A percentile compares a stretch with the other conserved stretches of the same genome.
phyloP scores from a whole-genome alignment of 345 rosid genomes.

The Boechera divaricarpa region DNA sequence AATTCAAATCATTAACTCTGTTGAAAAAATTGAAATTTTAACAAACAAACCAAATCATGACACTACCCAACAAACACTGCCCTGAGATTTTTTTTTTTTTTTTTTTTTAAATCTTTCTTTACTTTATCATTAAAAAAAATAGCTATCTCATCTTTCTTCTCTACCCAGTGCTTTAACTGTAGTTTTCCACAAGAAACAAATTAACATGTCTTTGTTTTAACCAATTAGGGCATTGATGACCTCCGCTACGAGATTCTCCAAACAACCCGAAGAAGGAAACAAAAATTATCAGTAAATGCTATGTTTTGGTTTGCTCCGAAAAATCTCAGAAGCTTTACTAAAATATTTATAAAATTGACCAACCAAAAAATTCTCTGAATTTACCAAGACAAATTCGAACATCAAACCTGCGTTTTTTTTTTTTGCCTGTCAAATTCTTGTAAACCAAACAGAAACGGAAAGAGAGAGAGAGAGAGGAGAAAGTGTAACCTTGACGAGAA shows the following conservation, averaged over 20 bases:
- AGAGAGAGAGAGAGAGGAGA: background rate
- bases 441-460: constrained; percentile 33
- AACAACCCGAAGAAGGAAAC: constrained; percentile 24
- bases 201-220: constrained; percentile 18
- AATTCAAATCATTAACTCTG: constrained; percentile 48
- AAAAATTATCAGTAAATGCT: background rate
- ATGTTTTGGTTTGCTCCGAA: constrained; percentile 19
- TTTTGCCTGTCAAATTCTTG: constrained; percentile 25
- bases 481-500: constrained; percentile 50
- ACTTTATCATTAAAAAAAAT: constrained; percentile 33
- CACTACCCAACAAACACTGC: constrained; percentile 48
- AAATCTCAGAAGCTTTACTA: constrained; percentile 27
- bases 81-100: constrained; percentile 33
- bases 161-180: constrained; percentile 44
- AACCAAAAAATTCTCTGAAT: background rate
- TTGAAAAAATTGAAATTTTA: constrained; percentile 31
- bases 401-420: background rate
- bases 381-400: background rate
- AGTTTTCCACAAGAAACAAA: constrained; percentile 33
- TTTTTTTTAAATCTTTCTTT: background rate
- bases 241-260: constrained; percentile 31
- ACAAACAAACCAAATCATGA: constrained; percentile 55
- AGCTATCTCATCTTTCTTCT: constrained; percentile 26
- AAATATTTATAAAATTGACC: constrained; percentile 31
- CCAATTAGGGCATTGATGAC: constrained; percentile 11